Base-by-base conservation (phyloP, 257 asterid species). In the Leptodermis oblonga region DNA sequence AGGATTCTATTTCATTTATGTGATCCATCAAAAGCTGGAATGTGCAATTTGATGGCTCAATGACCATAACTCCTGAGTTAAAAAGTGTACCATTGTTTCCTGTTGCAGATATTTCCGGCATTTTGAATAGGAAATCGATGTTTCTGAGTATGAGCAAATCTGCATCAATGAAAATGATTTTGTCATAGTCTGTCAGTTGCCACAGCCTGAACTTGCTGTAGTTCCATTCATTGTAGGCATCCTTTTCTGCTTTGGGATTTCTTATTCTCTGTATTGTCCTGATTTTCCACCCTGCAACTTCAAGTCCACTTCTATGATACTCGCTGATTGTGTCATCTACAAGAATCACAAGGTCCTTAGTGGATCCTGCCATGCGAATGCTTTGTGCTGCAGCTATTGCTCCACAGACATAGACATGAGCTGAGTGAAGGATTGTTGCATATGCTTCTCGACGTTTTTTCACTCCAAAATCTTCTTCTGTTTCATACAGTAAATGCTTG, bases 361-460 rank as follows among this genome's bases (percentile, higher is more conserved):
- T 88, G n/a, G 98, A 90, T 13, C 98, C 98, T 0, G 79, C 76
- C 95, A 90, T 83, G 8, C 92, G 86, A 58, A 92, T 90, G 77
- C 98, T 92, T 74, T 88, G 98, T 0, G 96, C 98, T 30, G 98
- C 97, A 37, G 87, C 89, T 43, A 92, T 92, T 46, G 98, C 98
- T 46, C 98, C 98, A 39, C 98, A 92, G 1, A 90, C 98, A 48
- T 92, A 92, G 30, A 79, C 91, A 39, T 90, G 83, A 26, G 96
- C 97, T 31, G 98, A 88, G 68, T 92, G 98, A n/a, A 92, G 78
- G 81, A 92, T 86, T 4, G 98, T 86, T 7, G 97, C 96, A 31
- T 92, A 92, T 15, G 98, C 98, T 79, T 92, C 98, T 0, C 90
- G 82, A 30, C 81, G 88, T 79, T 33, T 72, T 59, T 68, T 82